Base-by-base conservation (phyloP, 306 rosid species). In the Betula pendula region DNA sequence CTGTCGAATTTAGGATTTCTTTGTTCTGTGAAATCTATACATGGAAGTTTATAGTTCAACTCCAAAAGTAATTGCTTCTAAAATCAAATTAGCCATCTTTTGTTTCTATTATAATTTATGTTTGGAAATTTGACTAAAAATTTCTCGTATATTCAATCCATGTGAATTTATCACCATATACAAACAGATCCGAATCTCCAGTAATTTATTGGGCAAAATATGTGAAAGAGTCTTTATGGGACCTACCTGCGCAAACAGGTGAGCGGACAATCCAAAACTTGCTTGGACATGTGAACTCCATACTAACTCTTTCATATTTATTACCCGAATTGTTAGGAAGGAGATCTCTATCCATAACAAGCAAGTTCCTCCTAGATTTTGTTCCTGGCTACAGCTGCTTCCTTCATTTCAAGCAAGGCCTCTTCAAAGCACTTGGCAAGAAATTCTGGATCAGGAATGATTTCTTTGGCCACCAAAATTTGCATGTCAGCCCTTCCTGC, bases 401-500 rank as follows among this genome's bases (percentile, higher is more conserved):
- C 88, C 85, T 88, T 92, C 96, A 92, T 84, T 77, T 92, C 92
- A 68, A 89, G 79, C 74, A 95, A 87, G 56, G 96, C 97, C 66
- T 92, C 92, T 74, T 95, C 96, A 73, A 95, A 92, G 83, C 93
- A 95, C 79, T 89, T 85, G 0, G 93, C 96, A 33, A 95, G 95
- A 88, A 89, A 85, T 47, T 85, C 84, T 3, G 96, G 96, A 79
- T 95, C 98, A 0, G 93, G 96, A 25, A 92, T 90, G 82, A 95
- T 87, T 44, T 95, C 93, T 82, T 95, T 95, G 68, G 96, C 95
- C 83, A 90, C 98, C 85, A 88, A 83, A 65, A 95, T 87, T 82
- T 95, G 97, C 96, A 95, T 88, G 74, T 95, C 96, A 24, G 95
- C 98, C 74, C 78, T 88, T 67, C 90, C 96, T 49, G 87, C 97